Evolutionary conservation across 768 basidiomycete species (phyloP).

Genomic region (Dacryopinax primogenitus): DNA sequence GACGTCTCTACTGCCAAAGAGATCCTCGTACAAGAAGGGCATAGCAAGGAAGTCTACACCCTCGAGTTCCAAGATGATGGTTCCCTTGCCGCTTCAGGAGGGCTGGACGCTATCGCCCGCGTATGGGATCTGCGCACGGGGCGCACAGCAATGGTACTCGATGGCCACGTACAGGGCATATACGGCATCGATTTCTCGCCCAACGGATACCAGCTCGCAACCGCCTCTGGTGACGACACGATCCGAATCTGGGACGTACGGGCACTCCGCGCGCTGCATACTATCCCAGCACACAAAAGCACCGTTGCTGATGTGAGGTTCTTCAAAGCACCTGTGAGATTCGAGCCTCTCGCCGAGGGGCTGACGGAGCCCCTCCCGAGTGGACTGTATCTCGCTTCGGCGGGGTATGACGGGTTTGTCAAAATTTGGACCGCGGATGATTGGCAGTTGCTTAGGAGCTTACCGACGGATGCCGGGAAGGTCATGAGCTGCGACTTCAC

Average conservation of each 20-base stretch:
- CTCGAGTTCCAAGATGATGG: constrained; percentile 96
- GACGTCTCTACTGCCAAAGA: constrained; percentile 74
- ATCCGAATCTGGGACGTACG: constrained; percentile 99
- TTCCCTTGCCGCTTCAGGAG: constrained; percentile 87
- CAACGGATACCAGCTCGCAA: constrained; percentile 97
- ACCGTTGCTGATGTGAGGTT: constrained; percentile 93
- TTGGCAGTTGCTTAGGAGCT: constrained; percentile 79
- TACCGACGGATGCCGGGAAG: constrained; percentile 92
- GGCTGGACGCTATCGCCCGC: constrained; percentile 90
- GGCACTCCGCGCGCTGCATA: constrained; percentile 80
- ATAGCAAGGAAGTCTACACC: constrained; percentile 90
- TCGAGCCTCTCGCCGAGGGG: constrained; percentile 17
- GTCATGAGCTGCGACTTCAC: constrained; percentile 96
- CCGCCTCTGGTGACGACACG: constrained; percentile 93
- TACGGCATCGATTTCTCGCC: constrained; percentile 86
- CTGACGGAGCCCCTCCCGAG: constrained; percentile 27
- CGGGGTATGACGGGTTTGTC: constrained; percentile 90
- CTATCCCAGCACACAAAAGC: constrained; percentile 89
- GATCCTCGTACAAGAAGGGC: constrained; percentile 84
- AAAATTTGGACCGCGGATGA: constrained; percentile 97
- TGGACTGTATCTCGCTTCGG: constrained; percentile 83
- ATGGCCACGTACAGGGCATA: constrained; percentile 90
- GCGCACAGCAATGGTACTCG: constrained; percentile 91
- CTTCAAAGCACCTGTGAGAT: constrained; percentile 41
- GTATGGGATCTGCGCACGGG: constrained; percentile 96